A percentile compares a stretch with the other conserved stretches of the same genome.
Conservation (phyloP, 2,329 filamentous ascomycete genomes). For the Beauveria sp. region DNA sequence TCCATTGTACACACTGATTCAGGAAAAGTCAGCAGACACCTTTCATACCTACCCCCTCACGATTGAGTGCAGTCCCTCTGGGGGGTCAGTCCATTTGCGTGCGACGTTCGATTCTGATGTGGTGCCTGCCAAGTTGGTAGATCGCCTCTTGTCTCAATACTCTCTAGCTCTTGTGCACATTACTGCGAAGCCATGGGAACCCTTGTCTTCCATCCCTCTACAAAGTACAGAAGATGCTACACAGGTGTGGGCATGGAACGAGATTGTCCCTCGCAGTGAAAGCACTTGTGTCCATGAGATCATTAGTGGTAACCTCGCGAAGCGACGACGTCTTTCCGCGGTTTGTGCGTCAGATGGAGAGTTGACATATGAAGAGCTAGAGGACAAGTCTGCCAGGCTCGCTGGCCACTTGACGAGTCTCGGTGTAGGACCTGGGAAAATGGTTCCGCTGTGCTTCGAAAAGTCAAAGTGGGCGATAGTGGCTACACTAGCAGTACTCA, state of each 20-base stretch:
- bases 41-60: neutral
- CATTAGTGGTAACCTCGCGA: neutral
- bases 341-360: slow-evolving; percentile 39
- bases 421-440: slow-evolving; percentile 21
- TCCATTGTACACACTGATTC: neutral
- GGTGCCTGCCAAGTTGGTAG: neutral
- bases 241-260: neutral
- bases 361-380: slow-evolving; percentile 29
- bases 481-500: slow-evolving; percentile 27
- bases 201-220: neutral
- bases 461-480: slow-evolving; percentile 23
- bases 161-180: neutral
- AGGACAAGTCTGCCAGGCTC: neutral
- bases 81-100: neutral
- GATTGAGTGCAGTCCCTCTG: neutral
- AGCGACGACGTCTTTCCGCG: slow-evolving; percentile 20
- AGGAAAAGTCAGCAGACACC: neutral
- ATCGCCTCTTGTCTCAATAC: neutral
- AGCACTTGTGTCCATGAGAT: neutral
- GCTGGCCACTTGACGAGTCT: neutral
- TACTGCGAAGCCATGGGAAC: neutral
- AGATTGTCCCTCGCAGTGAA: neutral
- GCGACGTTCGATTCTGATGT: neutral
- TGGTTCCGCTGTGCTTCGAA: slow-evolving; percentile 22
- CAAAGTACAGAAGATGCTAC: neutral